A percentile compares a stretch with the other conserved stretches of the same genome.
Evolutionary conservation across 2,329 filamentous ascomycete genomes (phyloP).

Genomic region (Diplodia intermedia): DNA sequence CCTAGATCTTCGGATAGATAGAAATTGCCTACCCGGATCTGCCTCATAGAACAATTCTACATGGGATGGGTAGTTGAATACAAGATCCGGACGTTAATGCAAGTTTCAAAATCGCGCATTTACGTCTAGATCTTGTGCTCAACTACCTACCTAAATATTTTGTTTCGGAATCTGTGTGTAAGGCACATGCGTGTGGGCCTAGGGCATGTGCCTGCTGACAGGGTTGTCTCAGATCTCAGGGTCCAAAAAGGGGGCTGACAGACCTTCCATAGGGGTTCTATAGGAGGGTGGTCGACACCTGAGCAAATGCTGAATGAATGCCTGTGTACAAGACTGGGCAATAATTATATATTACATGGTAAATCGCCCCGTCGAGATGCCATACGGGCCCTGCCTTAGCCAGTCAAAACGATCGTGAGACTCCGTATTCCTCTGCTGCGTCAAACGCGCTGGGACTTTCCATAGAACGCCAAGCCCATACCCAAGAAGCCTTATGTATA

Average conservation of each 20-base stretch:
- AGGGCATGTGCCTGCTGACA: constrained; percentile 13
- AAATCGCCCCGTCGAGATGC: constrained; percentile 7
- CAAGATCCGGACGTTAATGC: too few species aligned
- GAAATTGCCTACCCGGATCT: neutral
- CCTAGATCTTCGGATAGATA: neutral
- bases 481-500: constrained; percentile 27
- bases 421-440: constrained; percentile 25
- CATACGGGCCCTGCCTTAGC: constrained; percentile 19
- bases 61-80: too few species aligned
- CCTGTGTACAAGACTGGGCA: constrained; percentile 1
- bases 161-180: too few species aligned
- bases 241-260: constrained; percentile 10
- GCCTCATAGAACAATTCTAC: too few species aligned
- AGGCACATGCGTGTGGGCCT: constrained; percentile 11
- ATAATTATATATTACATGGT: constrained; percentile 31
- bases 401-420: constrained; percentile 30
- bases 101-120: too few species aligned
- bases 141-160: too few species aligned
- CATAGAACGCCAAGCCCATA: constrained; percentile 30
- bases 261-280: neutral
- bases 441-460: constrained; percentile 17
- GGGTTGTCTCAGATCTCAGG: constrained; percentile 18
- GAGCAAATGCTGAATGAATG: neutral
- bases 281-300: neutral
- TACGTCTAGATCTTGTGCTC: too few species aligned